A percentile compares a stretch with the other conserved stretches of the same genome.
These are phyloP conservation scores for Rubroshorea leprosula DNA, from an alignment of 345 rosid genomes.

Conservation along the genomic window DNA sequence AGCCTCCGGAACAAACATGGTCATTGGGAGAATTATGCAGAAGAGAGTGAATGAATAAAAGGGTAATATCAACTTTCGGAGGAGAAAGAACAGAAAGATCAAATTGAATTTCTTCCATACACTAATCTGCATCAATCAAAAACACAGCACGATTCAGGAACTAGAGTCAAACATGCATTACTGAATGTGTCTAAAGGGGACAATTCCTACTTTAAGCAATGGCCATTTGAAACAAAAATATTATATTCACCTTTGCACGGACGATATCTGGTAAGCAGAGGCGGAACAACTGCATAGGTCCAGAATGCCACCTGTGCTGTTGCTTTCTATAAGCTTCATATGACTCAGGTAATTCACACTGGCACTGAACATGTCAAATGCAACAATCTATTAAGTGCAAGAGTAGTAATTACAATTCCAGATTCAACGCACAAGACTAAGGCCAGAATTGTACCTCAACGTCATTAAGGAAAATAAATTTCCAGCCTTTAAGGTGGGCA, in stretches of 20 bases:
- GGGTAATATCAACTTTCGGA: constrained; percentile 78
- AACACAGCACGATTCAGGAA: constrained; percentile 10
- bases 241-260: constrained; percentile 59
- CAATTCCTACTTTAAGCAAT: background rate
- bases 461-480: constrained; percentile 76
- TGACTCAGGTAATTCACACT: constrained; percentile 88
- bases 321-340: constrained; percentile 95
- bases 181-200: background rate
- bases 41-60: constrained; percentile 94
- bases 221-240: background rate
- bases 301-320: constrained; percentile 97
- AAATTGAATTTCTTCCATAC: constrained; percentile 76
- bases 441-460: constrained; percentile 59
- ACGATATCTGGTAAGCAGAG: constrained; percentile 76
- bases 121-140: constrained; percentile 56
- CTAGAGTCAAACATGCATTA: background rate
- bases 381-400: constrained; percentile 7
- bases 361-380: constrained; percentile 49
- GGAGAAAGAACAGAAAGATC: constrained; percentile 86
- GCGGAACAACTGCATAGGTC: constrained; percentile 95
- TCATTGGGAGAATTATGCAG: constrained; percentile 92
- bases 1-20: constrained; percentile 92
- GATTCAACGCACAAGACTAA: background rate
- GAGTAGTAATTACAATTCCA: background rate
- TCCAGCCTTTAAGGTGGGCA: constrained; percentile 94